Evolutionary conservation across 306 rosid genomes (phyloP).

Genomic region (Ochetophila trinervis): DNA sequence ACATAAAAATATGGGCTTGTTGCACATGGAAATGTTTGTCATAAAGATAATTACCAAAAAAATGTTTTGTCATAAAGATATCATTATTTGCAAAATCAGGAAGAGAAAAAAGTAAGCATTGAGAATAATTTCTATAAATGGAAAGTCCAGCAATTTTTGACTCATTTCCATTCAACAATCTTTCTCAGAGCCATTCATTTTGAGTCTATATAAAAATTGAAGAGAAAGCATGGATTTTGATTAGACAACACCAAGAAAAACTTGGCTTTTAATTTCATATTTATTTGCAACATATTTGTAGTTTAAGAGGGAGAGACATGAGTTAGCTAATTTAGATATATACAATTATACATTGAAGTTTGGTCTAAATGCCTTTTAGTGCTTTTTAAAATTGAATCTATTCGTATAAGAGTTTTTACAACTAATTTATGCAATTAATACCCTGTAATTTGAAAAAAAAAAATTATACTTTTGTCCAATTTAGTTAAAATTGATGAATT

Average conservation of each 20-base stretch:
- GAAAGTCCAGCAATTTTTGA: conserved; percentile 33
- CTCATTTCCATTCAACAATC: conserved; percentile 14
- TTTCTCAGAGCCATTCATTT: conserved; percentile 34
- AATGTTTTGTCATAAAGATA: conserved; percentile 29
- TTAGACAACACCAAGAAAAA: conserved; percentile 67
- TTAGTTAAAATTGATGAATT: too few relatives aligned
- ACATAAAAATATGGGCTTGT: conserved; percentile 35
- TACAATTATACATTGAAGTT: too few relatives aligned
- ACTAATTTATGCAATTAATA: too few relatives aligned
- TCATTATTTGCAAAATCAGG: conserved; percentile 18
- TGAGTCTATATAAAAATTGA: conserved; percentile 12
- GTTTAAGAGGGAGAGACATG: conserved; percentile 4
- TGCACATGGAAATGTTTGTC: conserved; percentile 56
- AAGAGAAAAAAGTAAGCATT: conserved; percentile 11
- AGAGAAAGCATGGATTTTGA: conserved; percentile 40
- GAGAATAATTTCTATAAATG: conserved; percentile 57
- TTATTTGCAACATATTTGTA: conserved; percentile 4
- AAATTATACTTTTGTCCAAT: too few relatives aligned
- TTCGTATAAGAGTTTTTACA: too few relatives aligned
- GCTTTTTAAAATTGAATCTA: too few relatives aligned
- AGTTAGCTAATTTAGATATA: conserved; percentile 15
- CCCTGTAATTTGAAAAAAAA: too few relatives aligned
- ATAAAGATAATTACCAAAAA: conserved; percentile 9
- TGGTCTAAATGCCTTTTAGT: too few relatives aligned
- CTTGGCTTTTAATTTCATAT: conserved; percentile 9